These are phyloP conservation scores for Termitomyces sp. DNA, from an alignment of 768 basidiomycete species.

Conservation along the genomic window DNA sequence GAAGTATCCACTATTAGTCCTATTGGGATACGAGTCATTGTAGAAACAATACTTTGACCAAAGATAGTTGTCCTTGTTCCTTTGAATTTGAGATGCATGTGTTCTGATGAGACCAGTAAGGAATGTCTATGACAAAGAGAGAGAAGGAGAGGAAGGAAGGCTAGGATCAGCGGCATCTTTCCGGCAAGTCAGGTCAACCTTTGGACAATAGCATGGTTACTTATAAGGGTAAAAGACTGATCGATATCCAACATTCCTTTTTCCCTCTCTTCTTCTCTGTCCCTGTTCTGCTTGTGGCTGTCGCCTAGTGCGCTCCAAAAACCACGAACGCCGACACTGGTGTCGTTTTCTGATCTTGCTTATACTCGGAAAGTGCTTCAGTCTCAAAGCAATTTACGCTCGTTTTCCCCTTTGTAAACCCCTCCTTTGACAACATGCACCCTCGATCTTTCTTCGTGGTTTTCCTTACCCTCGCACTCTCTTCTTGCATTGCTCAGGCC, in stretches of 20 bases:
- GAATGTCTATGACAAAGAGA: neutral
- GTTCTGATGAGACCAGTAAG: neutral
- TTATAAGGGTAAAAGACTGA: conserved; percentile 10
- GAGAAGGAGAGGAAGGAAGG: neutral
- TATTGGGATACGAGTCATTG: neutral
- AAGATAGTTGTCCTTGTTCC: neutral
- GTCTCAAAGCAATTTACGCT: conserved; percentile 29
- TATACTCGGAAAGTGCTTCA: conserved; percentile 22
- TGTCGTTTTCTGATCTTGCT: conserved; percentile 42
- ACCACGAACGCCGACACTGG: conserved; percentile 51
- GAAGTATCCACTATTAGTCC: no score
- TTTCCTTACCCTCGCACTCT: conserved; percentile 37
- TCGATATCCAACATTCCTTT: conserved; percentile 8
- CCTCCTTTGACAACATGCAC: conserved; percentile 35
- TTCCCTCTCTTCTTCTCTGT: conserved; percentile 10
- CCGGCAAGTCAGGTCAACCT: neutral
- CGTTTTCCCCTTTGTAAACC: conserved; percentile 22
- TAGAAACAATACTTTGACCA: neutral
- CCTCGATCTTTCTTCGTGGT: conserved; percentile 36
- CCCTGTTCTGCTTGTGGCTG: conserved; percentile 24
- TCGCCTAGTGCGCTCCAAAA: conserved; percentile 43
- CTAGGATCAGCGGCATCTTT: neutral
- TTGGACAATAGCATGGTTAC: neutral
- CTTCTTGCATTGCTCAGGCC: conserved; percentile 29
- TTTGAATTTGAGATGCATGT: neutral